Base-by-base conservation (phyloP, 2,329 filamentous ascomycete genomes). In the Pyrenochaeta sp. region DNA sequence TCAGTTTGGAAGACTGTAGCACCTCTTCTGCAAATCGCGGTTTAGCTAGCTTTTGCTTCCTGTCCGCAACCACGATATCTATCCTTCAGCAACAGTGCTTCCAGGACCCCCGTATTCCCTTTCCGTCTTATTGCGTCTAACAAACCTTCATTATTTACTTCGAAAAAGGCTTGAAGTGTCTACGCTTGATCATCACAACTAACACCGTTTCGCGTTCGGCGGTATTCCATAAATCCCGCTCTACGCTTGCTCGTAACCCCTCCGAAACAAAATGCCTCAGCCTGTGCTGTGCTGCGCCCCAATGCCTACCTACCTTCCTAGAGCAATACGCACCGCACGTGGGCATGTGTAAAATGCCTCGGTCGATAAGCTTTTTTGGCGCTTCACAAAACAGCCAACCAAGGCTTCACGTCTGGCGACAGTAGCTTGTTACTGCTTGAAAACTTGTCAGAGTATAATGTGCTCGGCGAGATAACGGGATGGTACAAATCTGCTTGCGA, bases 371-470 rank as follows among this genome's bases (percentile, higher is more conserved):
- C 58, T 58, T 58, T 59, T 13, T 22, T 19, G 19, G 19, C 19
- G 19, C 19, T 19, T 19, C 19, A 1, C 24, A 39, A 36, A 54
- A 40, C 59, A 59, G 42, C 66, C 66, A 71, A 68, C 58, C 66
- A 66, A 61, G 51, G n/a, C 52, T 36, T 58, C 50, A 43, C 50
- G 36, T 24, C 52, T 42, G 19, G 36, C 40, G 39, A 40, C 22
- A 40, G 3, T 52, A 53, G 58, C 63, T 64, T 62, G 58, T 71
- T 69, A 71, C 66, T 58, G 40, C 58, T 64, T 69, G 52, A 34
- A 43, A 61, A 65, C 59, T 52, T 58, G 64, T 65, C 62, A 66
- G 28, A 22, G 58, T 43, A 52, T 13, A 54, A 13, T 43, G 27
- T 15, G 25, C 28, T 25, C 46, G 39, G 44, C 50, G 44, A 61